A percentile compares a stretch with the other conserved stretches of the same genome.
Conservation (phyloP, 1,284 basidiomycete species). For the Singerocomus inundabilis region DNA sequence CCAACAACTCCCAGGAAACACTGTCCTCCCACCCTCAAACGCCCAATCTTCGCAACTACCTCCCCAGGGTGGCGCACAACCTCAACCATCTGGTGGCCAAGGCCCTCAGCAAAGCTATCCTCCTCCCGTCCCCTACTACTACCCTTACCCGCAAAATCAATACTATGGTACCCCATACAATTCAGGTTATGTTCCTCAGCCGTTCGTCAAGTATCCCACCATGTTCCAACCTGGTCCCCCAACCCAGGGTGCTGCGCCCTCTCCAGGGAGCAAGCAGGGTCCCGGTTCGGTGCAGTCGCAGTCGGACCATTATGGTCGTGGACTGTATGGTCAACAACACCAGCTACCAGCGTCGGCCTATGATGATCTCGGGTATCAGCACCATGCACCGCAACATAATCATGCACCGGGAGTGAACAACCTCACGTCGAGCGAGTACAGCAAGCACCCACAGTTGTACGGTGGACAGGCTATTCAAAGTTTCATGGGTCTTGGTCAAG, state of each 20-base stretch:
- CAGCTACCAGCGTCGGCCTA: slow-evolving; percentile 54
- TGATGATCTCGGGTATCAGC: slow-evolving; percentile 64
- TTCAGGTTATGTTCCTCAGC: slow-evolving; percentile 67
- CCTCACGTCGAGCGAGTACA: slow-evolving; percentile 57
- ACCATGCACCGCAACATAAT: slow-evolving; percentile 50
- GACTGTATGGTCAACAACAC: slow-evolving; percentile 62
- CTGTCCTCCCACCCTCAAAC: slow-evolving; percentile 49
- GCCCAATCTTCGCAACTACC: slow-evolving; percentile 57
- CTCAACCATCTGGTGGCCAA: slow-evolving; percentile 55
- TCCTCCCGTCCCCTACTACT: slow-evolving; percentile 65
- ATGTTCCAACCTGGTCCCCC: slow-evolving; percentile 70
- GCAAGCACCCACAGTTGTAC: slow-evolving; percentile 60
- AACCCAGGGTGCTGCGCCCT: slow-evolving; percentile 59
- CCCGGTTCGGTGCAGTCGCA: slow-evolving; percentile 57
- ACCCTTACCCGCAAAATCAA: slow-evolving; percentile 69
- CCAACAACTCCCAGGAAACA: slow-evolving; percentile 52
- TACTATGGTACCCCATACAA: slow-evolving; percentile 72
- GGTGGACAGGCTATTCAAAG: slow-evolving; percentile 62
- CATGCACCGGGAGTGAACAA: slow-evolving; percentile 53
- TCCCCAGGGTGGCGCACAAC: slow-evolving; percentile 44
- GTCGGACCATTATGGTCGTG: slow-evolving; percentile 54
- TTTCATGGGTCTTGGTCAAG: slow-evolving; percentile 65
- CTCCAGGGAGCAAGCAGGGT: slow-evolving; percentile 60
- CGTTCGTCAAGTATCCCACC: slow-evolving; percentile 71
- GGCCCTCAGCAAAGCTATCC: slow-evolving; percentile 61